phyloP scores from a whole-genome alignment of 2,329 filamentous ascomycete species.

The Monosporascus sp. region DNA sequence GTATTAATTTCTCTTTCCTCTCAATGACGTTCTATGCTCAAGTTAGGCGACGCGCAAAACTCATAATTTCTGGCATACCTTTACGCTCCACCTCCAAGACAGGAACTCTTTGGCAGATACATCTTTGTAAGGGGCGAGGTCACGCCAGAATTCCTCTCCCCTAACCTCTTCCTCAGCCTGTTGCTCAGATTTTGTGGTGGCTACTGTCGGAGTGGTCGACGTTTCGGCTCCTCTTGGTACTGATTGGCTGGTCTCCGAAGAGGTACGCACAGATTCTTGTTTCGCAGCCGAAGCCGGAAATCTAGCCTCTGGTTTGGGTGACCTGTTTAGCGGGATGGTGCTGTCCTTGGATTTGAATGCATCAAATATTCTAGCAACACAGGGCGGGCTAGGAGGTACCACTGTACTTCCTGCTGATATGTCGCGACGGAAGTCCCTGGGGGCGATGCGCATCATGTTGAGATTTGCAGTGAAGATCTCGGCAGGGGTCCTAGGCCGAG shows the following conservation, averaged over 20 bases:
- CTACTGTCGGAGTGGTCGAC: background rate
- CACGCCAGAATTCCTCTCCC: constrained; percentile 14
- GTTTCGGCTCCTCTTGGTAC: background rate
- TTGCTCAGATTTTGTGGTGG: background rate
- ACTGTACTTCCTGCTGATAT: background rate
- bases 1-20: constrained; percentile 36
- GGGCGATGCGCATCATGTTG: background rate
- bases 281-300: too few relatives aligned
- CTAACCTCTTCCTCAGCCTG: background rate
- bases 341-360: background rate
- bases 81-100: constrained; percentile 18
- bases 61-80: constrained; percentile 6
- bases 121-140: constrained; percentile 10
- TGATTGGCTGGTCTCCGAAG: background rate
- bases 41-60: background rate
- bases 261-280: background rate
- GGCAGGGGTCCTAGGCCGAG: background rate
- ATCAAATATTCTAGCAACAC: background rate
- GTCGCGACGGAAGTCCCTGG: background rate
- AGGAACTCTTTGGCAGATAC: constrained; percentile 12
- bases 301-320: too few relatives aligned
- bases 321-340: too few relatives aligned
- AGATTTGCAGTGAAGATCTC: background rate
- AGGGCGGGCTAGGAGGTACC: background rate
- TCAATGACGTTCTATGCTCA: constrained; percentile 46